Base-by-base conservation (phyloP, 2,329 filamentous ascomycete genomes). In the Trichothecium sympodiale region DNA sequence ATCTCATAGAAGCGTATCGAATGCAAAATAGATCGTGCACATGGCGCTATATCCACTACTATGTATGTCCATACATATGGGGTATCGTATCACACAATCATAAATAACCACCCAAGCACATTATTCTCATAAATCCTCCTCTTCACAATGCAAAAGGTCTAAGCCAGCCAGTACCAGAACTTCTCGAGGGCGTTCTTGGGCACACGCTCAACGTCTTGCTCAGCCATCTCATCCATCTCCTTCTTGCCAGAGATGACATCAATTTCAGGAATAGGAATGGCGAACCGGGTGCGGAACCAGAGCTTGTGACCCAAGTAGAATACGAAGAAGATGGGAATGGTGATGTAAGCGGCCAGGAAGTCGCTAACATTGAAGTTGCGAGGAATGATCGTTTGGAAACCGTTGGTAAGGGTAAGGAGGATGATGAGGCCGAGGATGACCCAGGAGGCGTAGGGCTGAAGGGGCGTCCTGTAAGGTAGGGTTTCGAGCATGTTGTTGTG, bases 361-460 rank as follows among this genome's bases (percentile, higher is more conserved):
- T 65, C 65, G 5, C 67, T 62, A 0, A 67, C 69, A 13, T 64
- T 70, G 71, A 77, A 89, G 18, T 77, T 64, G 7, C 64, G 59
- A 0, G 75, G 72, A 52, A 80, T 80, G 52, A 89, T 88, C 12
- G 81, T 71, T 26, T 77, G 71, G 56, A 87, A 89, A 2, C 82
- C 83, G 47, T 85, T 85, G 45, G 83, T 78, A 3, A 88, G 56
- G 2, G 69, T 73, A n/a, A 88, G 62, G 17, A 84, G 57, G 3
- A 55, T 51, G 36, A 85, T 69, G 17, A 75, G 50, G 13, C 69
- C 51, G 2, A 85, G 66, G 8, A 69, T 66, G 36, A 71, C 57
- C 48, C 68, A 84, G 0, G 80, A 71, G 3, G 74, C 74, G 49
- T 79, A 86, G 0, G 82, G 74, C 51, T 77, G 71, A 10, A 66